Percentiles rank a stretch among this genome's conserved stretches.
These are phyloP conservation scores for Plasmopara halstedii DNA, from an alignment of 352 stramenopile genomes.

Conservation along the genomic window DNA sequence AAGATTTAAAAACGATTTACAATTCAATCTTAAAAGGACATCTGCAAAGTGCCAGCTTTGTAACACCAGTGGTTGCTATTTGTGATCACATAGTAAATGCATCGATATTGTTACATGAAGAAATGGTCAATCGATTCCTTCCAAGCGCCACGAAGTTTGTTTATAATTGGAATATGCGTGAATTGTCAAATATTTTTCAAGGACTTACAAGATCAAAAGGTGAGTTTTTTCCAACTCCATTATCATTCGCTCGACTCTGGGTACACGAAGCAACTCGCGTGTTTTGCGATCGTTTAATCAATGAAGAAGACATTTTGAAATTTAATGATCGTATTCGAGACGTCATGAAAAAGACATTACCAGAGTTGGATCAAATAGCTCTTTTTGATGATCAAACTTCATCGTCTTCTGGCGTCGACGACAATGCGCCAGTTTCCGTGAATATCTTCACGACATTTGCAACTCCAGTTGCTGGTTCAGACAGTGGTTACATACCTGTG, in stretches of 20 bases:
- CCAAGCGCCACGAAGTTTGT: conserved; percentile 96
- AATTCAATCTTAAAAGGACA: conserved; percentile 93
- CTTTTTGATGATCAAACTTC: conserved; percentile 71
- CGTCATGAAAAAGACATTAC: conserved; percentile 89
- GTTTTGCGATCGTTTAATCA: conserved; percentile 95
- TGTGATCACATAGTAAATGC: conserved; percentile 88
- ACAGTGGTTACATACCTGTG: conserved; percentile 71
- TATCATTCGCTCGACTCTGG: conserved; percentile 89
- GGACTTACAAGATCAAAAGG: conserved; percentile 88
- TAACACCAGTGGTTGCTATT: conserved; percentile 43
- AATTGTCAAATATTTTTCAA: conserved; percentile 96
- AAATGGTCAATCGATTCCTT: conserved; percentile 92
- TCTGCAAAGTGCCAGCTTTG: conserved; percentile 81
- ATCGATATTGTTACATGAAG: conserved; percentile 88
- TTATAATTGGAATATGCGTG: conserved; percentile 98
- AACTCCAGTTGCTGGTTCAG: conserved; percentile 47
- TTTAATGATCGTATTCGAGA: conserved; percentile 90
- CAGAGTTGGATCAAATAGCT: conserved; percentile 76
- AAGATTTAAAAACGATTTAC: conserved; percentile 95
- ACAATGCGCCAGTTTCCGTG: conserved; percentile 22
- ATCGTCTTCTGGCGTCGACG: conserved; percentile 15
- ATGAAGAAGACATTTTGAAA: conserved; percentile 90
- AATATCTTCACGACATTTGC: conserved; percentile 96
- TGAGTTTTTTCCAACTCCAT: conserved; percentile 87
- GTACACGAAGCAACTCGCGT: conserved; percentile 96